Percentiles rank a stretch among this genome's conserved stretches.
Evolutionary conservation across 1,284 basidiomycete genomes (phyloP).

Genomic region (Irpex lacteus): DNA sequence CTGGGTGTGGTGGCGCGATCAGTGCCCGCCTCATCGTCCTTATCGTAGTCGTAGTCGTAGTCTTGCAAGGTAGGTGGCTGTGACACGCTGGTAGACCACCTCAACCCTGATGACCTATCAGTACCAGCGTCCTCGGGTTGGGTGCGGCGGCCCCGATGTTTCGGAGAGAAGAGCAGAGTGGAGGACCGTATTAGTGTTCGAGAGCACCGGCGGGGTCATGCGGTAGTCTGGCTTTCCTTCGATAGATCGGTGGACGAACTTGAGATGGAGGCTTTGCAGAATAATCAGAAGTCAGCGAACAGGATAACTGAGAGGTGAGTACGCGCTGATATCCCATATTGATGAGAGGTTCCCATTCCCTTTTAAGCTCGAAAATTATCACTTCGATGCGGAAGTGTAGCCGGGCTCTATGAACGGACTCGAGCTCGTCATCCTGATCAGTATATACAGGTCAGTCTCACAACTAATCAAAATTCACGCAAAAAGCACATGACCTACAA

Average conservation of each 20-base stretch:
- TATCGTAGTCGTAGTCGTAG: too few species aligned
- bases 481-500: constrained; percentile 51
- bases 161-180: too few species aligned
- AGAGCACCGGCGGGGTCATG: constrained; percentile 61
- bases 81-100: too few species aligned
- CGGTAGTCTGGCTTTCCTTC: constrained; percentile 50
- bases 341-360: constrained; percentile 60
- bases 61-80: too few species aligned
- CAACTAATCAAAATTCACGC: too few species aligned
- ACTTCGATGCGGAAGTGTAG: constrained; percentile 43
- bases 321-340: constrained; percentile 30
- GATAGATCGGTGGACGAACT: constrained; percentile 47
- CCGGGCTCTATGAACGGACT: constrained; percentile 60
- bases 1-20: too few species aligned
- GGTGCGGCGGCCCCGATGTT: too few species aligned
- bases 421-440: constrained; percentile 61
- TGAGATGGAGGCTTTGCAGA: constrained; percentile 20
- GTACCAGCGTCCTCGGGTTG: too few species aligned
- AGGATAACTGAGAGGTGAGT: not conserved
- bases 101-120: too few species aligned
- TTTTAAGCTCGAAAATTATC: constrained; percentile 52
- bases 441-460: not conserved
- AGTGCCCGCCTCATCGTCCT: too few species aligned
- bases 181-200: constrained; percentile 54
- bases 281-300: not conserved